Evolutionary conservation across 352 stramenopile genomes (phyloP).

Genomic region (Sclerospora graminicola): DNA sequence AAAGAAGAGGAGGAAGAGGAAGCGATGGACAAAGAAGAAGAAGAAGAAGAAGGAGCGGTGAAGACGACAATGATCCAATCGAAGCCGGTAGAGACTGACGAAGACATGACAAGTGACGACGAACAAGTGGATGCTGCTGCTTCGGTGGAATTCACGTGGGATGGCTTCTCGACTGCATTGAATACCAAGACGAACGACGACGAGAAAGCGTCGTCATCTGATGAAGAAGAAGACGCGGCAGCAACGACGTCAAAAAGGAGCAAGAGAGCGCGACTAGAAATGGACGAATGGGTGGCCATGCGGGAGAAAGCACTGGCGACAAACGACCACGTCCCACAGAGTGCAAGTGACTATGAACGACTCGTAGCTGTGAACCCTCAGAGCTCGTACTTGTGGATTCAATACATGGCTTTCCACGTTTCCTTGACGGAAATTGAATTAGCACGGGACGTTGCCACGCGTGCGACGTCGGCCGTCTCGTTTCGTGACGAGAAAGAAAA

Average conservation of each 20-base stretch:
- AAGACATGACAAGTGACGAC: constrained; percentile 52
- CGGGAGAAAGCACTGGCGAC: constrained; percentile 90
- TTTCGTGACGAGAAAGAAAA: constrained; percentile 95
- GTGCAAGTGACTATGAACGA: constrained; percentile 91
- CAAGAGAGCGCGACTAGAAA: constrained; percentile 88
- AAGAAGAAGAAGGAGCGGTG: constrained; percentile 33
- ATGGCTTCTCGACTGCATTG: constrained; percentile 74
- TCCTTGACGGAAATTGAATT: constrained; percentile 90
- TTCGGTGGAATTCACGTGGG: constrained; percentile 80
- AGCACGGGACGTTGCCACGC: constrained; percentile 87
- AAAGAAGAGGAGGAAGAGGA: constrained; percentile 34
- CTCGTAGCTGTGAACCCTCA: constrained; percentile 90
- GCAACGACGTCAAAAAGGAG: constrained; percentile 80
- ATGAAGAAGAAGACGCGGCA: constrained; percentile 35
- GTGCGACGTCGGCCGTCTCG: constrained; percentile 90
- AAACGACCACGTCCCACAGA: constrained; percentile 88
- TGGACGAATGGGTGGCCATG: constrained; percentile 90
- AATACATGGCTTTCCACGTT: constrained; percentile 97
- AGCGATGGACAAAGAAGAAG: constrained; percentile 26
- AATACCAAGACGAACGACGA: constrained; percentile 34
- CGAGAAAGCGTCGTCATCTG: constrained; percentile 41
- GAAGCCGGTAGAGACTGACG: constrained; percentile 30
- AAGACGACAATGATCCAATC: too few relatives aligned
- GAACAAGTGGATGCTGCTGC: constrained; percentile 23
- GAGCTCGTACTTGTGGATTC: constrained; percentile 94